phyloP scores from a whole-genome alignment of 2,329 filamentous ascomycete species.

The Graphilbum sp. region DNA sequence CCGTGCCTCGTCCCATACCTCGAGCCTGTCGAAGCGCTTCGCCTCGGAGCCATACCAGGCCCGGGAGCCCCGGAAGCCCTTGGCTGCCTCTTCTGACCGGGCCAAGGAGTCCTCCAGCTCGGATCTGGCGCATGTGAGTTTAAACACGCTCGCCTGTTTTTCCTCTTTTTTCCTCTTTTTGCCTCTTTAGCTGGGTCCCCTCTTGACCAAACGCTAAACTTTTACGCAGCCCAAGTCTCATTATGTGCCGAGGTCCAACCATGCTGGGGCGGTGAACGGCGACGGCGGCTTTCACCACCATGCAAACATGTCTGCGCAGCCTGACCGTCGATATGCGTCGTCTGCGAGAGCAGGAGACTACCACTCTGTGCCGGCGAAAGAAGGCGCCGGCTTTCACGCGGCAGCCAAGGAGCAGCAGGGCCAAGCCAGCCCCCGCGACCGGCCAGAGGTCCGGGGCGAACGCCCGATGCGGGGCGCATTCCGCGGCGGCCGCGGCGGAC shows the following conservation, averaged over 20 bases:
- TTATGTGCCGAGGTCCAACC: background rate
- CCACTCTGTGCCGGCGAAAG: slow-evolving; percentile 5
- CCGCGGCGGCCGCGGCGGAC: slow-evolving; percentile 27
- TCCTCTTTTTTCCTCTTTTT: background rate
- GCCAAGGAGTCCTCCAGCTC: slow-evolving; percentile 21
- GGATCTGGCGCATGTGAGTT: slow-evolving; percentile 21
- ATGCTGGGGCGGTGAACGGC: background rate
- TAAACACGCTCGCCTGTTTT: too few relatives aligned
- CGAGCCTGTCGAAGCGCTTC: slow-evolving; percentile 25
- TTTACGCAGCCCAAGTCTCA: slow-evolving; percentile 7
- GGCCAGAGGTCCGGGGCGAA: slow-evolving; percentile 20
- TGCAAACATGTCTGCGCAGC: background rate
- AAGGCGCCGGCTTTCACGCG: slow-evolving; percentile 7
- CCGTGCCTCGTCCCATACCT: slow-evolving; percentile 15
- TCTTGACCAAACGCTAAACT: too few relatives aligned
- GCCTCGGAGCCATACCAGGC: slow-evolving; percentile 22
- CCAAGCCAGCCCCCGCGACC: slow-evolving; percentile 12
- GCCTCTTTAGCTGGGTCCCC: too few relatives aligned
- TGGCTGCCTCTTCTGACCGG: slow-evolving; percentile 19
- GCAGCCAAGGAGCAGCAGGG: slow-evolving; percentile 10
- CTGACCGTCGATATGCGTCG: slow-evolving; percentile 4
- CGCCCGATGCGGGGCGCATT: slow-evolving; percentile 25
- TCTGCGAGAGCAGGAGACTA: slow-evolving; percentile 4
- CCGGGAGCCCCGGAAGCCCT: slow-evolving; percentile 30
- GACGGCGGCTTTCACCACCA: slow-evolving; percentile 2